phyloP scores from a whole-genome alignment of 441 rosid genomes.

The Gossypium davidsonii region DNA sequence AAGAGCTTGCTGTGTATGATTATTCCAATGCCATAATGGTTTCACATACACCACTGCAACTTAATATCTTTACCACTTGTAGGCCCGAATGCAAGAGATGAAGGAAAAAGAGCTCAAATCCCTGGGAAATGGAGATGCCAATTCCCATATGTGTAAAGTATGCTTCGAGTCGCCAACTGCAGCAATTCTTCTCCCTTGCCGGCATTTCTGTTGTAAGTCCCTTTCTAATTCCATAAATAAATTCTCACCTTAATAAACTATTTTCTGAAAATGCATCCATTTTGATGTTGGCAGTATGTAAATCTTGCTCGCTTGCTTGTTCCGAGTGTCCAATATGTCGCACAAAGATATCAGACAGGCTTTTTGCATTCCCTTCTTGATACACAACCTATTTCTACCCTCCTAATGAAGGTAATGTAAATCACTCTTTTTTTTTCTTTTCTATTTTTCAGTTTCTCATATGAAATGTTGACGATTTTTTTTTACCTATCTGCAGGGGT shows the following conservation, averaged over 20 bases:
- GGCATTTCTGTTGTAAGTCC: conserved; percentile 93
- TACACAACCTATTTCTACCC: conserved; percentile 22
- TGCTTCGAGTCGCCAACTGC: conserved; percentile 91
- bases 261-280: background rate
- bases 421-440: background rate
- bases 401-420: conserved; percentile 38
- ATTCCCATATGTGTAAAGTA: conserved; percentile 88
- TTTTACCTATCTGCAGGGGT: conserved; percentile 40
- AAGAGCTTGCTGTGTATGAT: background rate
- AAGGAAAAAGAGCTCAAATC: conserved; percentile 78
- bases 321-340: conserved; percentile 98
- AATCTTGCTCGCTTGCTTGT: conserved; percentile 94
- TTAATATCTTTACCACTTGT: conserved; percentile 14
- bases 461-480: background rate
- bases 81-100: conserved; percentile 98
- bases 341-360: conserved; percentile 82
- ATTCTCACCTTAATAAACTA: background rate
- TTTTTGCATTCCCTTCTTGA: conserved; percentile 89
- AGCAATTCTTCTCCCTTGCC: conserved; percentile 93
- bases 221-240: conserved; percentile 4
- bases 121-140: conserved; percentile 67
- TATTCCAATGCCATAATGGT: background rate
- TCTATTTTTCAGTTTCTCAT: background rate
- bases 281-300: conserved; percentile 66
- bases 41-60: background rate